Base-by-base conservation (phyloP, 2,329 filamentous ascomycete species). In the Hypoxylon sp. region DNA sequence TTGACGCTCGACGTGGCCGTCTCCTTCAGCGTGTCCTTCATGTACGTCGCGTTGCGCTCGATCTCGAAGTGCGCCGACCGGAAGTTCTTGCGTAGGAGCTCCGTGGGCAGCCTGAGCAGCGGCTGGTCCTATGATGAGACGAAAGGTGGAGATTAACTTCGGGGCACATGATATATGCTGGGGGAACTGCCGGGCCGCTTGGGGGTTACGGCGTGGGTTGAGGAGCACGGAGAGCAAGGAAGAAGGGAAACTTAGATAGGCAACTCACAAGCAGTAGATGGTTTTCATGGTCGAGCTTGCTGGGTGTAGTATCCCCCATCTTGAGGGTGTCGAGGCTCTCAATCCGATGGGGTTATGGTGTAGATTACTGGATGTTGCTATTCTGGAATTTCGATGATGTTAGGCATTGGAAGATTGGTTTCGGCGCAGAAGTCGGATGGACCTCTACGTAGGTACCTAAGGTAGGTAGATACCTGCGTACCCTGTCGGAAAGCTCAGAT, bases 41-140 rank as follows among this genome's bases (percentile, higher is more conserved):
- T 79, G 50, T 83, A 82, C 17, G 84, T 83, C 65, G 86, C 87
- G 70, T 91, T 88, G 74, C 89, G 90, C 75, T 94, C 91, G 76
- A 93, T 87, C 67, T 87, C 83, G 73, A 90, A 89, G 76, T 93
- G 91, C 44, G 91, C 91, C 3, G 90, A 88, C 73, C 97, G 95
- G 80, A 98, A 96, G 80, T 97, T 98, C 77, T 95, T 94, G 58
- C 93, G 91, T 20, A 96, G 89, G 59, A 97, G 90, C 76, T 98
- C 95, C 79, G 94, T 91, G 17, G 95, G 95, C 20, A 98, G 88
- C 32, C 94, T 93, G 70, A 99, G 88, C 69, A 98, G 91, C 3
- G 94, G 91, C 85, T 98, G 94, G 75, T 99, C 95, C 93, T 94
- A 68, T 10, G 13, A 19, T 2, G 20, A 24, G 26, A 22, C 15